Percentiles rank a stretch among this genome's conserved stretches.
phyloP scores from a whole-genome alignment of 352 stramenopile genomes.

The Lagenidium giganteum region DNA sequence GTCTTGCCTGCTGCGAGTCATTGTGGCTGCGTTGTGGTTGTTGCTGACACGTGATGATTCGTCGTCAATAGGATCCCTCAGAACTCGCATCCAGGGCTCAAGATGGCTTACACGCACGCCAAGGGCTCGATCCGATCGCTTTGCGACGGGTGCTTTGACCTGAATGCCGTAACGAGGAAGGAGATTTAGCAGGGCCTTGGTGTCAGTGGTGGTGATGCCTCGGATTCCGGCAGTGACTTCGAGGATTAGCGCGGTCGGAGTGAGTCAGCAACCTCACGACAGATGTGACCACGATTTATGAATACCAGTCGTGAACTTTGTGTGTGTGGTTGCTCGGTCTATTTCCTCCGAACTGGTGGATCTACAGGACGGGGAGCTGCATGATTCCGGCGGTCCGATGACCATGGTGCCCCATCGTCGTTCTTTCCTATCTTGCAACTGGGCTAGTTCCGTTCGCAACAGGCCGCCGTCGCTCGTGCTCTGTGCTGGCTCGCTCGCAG shows the following conservation, averaged over 20 bases:
- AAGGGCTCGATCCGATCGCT: constrained; percentile 76
- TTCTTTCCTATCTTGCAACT: too few relatives aligned
- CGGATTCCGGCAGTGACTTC: constrained; percentile 85
- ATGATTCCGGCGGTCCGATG: too few relatives aligned
- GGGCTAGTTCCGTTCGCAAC: too few relatives aligned
- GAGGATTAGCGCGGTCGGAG: constrained; percentile 45
- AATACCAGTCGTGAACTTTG: too few relatives aligned
- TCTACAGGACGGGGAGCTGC: too few relatives aligned
- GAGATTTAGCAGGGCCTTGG: constrained; percentile 67
- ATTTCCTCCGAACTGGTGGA: too few relatives aligned
- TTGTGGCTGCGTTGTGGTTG: not conserved
- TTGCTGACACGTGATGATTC: not conserved
- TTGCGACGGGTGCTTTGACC: constrained; percentile 74
- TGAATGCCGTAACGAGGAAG: constrained; percentile 72
- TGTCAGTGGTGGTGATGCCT: constrained; percentile 45
- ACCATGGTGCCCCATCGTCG: too few relatives aligned
- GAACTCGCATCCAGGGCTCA: constrained; percentile 76
- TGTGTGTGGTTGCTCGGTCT: too few relatives aligned
- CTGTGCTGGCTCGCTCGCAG: not conserved
- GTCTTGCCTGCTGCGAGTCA: constrained; percentile 1
- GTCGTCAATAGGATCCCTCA: constrained; percentile 45
- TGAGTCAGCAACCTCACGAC: too few relatives aligned
- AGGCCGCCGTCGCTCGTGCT: too few relatives aligned
- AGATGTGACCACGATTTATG: too few relatives aligned
- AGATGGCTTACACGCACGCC: constrained; percentile 87